Evolutionary conservation across 768 basidiomycete species (phyloP), one percentile per base, ranked within the genome.

Genomic region (Boletus rubropictus): DNA sequence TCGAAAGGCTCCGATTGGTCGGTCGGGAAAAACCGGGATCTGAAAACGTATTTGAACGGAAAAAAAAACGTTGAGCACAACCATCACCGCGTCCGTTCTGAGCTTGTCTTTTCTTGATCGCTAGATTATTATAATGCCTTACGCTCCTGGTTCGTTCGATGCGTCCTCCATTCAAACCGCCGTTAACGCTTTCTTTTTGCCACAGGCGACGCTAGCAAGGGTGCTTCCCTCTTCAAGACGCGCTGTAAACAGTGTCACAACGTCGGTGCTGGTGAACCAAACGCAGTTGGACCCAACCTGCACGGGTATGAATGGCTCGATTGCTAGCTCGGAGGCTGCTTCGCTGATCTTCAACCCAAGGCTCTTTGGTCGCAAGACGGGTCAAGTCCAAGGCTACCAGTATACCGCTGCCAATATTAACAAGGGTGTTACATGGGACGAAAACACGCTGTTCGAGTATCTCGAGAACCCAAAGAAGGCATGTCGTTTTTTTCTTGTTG

Each of bases 381-480:
- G 95, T 47, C 81, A 87, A 60, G 89, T 75, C 21, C 82, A 86
- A 18, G 86, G 84, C 43, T 98, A 76, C 81, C 83, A 86, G 3
- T 97, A 95, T 75, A 93, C 94, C 41, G 80, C 90, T 37, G 94
- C 94, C 59, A 97, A 97, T 72, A 74, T 96, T 48, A 93, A 86
- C 79, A 97, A 97, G 79, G 93, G 84, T 44, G 77, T 98, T 51
- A 70, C 67, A 27, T 98, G 95, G 94, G 71, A 76, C 29, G 86
- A 90, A 70, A 42, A 83, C 15, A 95, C 92, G n/a, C 77, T 97
- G 32, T 96, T 95, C 66, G 94, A 94, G 49, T 93, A 93, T 69
- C 82, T 93, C 44, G 89, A 92, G 72, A 92, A 96, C 78, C 94
- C 94, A 51, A 97, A 97, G 78, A 95, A 95, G 81, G 90, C 88